Conservation (phyloP, 495 filamentous ascomycete species). For the Viridothelium virens region DNA sequence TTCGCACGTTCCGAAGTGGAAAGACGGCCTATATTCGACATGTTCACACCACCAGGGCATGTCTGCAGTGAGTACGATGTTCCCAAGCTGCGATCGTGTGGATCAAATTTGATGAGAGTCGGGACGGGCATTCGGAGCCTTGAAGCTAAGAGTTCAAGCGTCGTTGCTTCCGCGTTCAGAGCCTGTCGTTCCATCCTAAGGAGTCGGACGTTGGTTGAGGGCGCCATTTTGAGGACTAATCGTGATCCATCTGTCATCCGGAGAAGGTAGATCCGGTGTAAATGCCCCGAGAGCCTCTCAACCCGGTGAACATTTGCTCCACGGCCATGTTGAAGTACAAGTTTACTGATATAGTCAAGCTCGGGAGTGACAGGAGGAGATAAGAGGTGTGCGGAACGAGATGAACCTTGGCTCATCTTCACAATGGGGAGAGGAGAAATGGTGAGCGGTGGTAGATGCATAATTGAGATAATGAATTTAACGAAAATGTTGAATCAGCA, state of each 20-base stretch:
- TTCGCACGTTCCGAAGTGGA: constrained; percentile 34
- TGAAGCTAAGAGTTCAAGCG: constrained; percentile 43
- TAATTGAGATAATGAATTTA: background rate
- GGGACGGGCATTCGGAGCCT: constrained; percentile 44
- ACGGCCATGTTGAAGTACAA: background rate
- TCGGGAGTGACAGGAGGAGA: background rate
- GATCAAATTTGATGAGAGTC: constrained; percentile 45
- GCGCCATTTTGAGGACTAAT: constrained; percentile 48
- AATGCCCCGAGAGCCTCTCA: constrained; percentile 42
- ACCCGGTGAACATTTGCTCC: constrained; percentile 22
- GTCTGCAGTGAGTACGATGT: constrained; percentile 41
- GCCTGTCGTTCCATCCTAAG: constrained; percentile 51
- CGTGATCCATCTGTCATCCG: constrained; percentile 47
- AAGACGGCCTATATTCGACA: constrained; percentile 25
- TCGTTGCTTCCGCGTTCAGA: constrained; percentile 50
- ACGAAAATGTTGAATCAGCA: background rate
- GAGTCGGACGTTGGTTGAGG: constrained; percentile 44
- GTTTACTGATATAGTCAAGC: constrained; percentile 2
- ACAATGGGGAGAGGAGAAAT: background rate
- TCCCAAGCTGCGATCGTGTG: constrained; percentile 35
- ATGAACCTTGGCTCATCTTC: constrained; percentile 2
- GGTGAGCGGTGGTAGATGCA: constrained; percentile 3
- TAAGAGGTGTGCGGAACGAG: background rate
- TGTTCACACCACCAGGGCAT: background rate
- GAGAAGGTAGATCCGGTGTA: constrained; percentile 48